phyloP scores from a whole-genome alignment of 2,329 filamentous ascomycete species.

The Tolypocladium sp. region DNA sequence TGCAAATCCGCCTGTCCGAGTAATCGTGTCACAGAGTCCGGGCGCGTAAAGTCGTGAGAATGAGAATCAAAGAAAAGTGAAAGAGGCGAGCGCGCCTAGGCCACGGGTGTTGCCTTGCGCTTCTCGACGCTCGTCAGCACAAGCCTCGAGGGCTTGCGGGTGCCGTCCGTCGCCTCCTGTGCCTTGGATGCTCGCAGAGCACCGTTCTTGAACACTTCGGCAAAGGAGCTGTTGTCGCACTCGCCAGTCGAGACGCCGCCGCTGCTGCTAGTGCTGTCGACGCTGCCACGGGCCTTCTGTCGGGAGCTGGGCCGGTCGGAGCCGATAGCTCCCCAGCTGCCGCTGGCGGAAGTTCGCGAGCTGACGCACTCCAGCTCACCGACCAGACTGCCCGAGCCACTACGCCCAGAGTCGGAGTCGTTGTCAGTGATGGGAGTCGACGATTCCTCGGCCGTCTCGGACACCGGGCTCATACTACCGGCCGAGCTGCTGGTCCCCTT shows the following conservation, averaged over 20 bases:
- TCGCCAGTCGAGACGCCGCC: constrained; percentile 32
- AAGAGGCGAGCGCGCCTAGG: constrained; percentile 10
- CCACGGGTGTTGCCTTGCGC: constrained; percentile 49
- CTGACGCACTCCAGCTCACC: constrained; percentile 63
- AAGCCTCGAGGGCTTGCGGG: constrained; percentile 78
- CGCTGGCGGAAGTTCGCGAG: constrained; percentile 68
- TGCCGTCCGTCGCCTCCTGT: constrained; percentile 45
- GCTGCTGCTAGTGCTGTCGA: constrained; percentile 54
- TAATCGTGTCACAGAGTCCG: constrained; percentile 27
- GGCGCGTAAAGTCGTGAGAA: constrained; percentile 27
- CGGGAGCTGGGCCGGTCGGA: constrained; percentile 71
- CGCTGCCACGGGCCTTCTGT: constrained; percentile 54
- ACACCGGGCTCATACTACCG: constrained; percentile 82
- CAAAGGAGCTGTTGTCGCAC: constrained; percentile 51
- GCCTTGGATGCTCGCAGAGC: constrained; percentile 41
- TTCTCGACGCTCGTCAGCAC: constrained; percentile 86
- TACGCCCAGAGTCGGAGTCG: constrained; percentile 61
- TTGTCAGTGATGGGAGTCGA: constrained; percentile 66
- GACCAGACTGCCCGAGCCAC: constrained; percentile 71
- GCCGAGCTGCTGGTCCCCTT: constrained; percentile 60
- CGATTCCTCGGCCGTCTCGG: constrained; percentile 61
- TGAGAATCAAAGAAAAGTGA: constrained; percentile 14
- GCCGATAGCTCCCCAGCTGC: constrained; percentile 68
- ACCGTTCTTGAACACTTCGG: constrained; percentile 55
- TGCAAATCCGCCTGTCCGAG: constrained; percentile 21